A percentile compares a stretch with the other conserved stretches of the same genome.
phyloP scores from a whole-genome alignment of 331 rosid genomes.

The Arachis monticola region DNA sequence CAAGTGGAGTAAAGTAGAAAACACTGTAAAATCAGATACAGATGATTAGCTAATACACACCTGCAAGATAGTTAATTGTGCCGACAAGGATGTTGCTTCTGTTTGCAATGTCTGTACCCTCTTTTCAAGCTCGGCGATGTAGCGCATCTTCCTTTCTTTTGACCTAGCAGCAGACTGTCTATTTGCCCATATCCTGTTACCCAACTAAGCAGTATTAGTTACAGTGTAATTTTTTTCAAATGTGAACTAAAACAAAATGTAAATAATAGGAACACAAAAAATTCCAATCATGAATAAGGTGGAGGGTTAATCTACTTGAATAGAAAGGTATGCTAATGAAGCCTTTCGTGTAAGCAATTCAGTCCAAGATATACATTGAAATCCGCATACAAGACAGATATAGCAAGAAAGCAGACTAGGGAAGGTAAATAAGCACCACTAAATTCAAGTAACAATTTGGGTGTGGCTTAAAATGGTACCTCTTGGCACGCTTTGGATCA shows the following conservation, averaged over 20 bases:
- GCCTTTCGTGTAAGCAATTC: too few species aligned
- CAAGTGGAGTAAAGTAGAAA: conserved; percentile 1
- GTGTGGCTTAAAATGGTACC: conserved; percentile 47
- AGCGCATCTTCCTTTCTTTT: conserved; percentile 90
- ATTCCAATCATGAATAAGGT: too few species aligned
- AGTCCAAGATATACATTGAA: too few species aligned
- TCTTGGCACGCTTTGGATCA: conserved; percentile 93
- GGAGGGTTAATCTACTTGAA: too few species aligned
- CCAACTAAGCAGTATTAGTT: conserved; percentile 13
- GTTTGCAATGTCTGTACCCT: conserved; percentile 87
- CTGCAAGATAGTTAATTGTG: conserved; percentile 81
- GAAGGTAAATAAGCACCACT: not conserved
- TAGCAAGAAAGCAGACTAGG: not conserved
- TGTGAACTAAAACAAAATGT: not conserved
- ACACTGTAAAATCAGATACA: not conserved
- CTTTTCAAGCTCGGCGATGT: conserved; percentile 85
- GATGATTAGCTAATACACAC: conserved; percentile 42
- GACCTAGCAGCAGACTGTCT: conserved; percentile 95
- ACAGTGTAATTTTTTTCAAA: conserved; percentile 1
- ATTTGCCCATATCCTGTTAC: conserved; percentile 86
- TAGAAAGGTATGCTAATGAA: too few species aligned
- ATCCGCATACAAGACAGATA: not conserved
- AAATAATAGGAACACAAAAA: too few species aligned
- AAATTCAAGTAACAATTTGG: not conserved
- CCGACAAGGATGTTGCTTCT: conserved; percentile 87